Evolutionary conservation across 257 asterid genomes (phyloP), one percentile per base, ranked within the genome.

Genomic region (Penstemon newberryi): DNA sequence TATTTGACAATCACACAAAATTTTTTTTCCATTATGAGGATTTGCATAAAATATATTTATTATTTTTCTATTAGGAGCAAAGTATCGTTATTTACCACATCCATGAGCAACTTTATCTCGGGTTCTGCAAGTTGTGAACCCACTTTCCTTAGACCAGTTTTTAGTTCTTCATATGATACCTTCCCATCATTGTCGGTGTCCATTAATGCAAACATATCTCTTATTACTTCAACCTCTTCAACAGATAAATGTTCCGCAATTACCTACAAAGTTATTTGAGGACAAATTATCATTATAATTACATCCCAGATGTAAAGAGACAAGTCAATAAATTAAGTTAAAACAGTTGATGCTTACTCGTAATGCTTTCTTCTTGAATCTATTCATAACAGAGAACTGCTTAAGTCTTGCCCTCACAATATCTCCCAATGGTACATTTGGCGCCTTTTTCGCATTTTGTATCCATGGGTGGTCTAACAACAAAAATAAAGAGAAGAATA

Each of bases 81-180:
- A 71, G 71, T 60, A 53, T 11, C 33, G 67, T 72, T 50, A 73
- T 56, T 81, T 91, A 94, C 99, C 89, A 94, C 99, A 79, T 94
- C 99, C 99, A 94, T 94, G 71, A 94, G 77, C 78, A 94, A 67
- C 85, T 86, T 94, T 69, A 94, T 94, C 86, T 94, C 99, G 49
- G 99, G 96, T 53, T 91, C 99, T 38, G 96, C 96, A 69, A 94
- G 87, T 77, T 94, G 97, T 66, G 99, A 94, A 63, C 99, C 99
- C 68, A 94, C 99, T 84, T 82, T 94, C 52, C 81, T 77, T 11
- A 94, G 83, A 67, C 99, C 99, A 70, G 91, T 75, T 80, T 84
- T 87, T 63, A 94, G 88, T 75, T 94, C 99, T 64, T 87, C 96
- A 39, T 83, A 94, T 19, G 97, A 76, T 42, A 94, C 92, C 85